phyloP scores from a whole-genome alignment of 2,329 filamentous ascomycete genomes.

The Thelonectria olida region DNA sequence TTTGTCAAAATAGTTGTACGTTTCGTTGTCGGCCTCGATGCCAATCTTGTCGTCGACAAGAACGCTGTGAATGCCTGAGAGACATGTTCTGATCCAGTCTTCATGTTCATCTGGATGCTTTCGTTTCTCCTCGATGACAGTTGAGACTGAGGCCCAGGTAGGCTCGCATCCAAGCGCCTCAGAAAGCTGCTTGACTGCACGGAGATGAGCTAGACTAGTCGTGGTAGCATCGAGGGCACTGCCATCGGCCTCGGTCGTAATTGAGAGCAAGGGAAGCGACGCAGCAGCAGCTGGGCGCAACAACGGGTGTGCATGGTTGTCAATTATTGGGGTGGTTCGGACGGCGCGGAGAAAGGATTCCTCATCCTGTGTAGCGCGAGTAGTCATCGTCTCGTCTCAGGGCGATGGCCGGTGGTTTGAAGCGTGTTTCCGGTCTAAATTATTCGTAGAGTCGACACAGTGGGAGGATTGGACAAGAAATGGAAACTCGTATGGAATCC shows the following conservation, averaged over 20 bases:
- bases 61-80: constrained; percentile 76
- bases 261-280: constrained; percentile 62
- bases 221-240: constrained; percentile 70
- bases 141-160: constrained; percentile 66
- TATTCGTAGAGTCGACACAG: background rate
- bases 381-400: too few relatives aligned
- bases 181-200: constrained; percentile 75
- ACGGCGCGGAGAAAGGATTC: constrained; percentile 47
- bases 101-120: constrained; percentile 53
- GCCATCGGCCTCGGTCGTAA: constrained; percentile 78
- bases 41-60: constrained; percentile 82
- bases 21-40: constrained; percentile 62
- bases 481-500: too few relatives aligned
- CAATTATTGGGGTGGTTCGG: constrained; percentile 70
- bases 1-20: constrained; percentile 71
- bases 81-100: constrained; percentile 69
- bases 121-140: constrained; percentile 53
- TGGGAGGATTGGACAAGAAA: background rate
- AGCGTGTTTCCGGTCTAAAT: too few relatives aligned
- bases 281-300: constrained; percentile 60
- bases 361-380: background rate
- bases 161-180: constrained; percentile 69
- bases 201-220: constrained; percentile 73
- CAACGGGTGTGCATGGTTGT: constrained; percentile 78
- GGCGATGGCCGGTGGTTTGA: too few relatives aligned